phyloP scores from a whole-genome alignment of 2,329 filamentous ascomycete species.

The Fusarium gaditjirri region DNA sequence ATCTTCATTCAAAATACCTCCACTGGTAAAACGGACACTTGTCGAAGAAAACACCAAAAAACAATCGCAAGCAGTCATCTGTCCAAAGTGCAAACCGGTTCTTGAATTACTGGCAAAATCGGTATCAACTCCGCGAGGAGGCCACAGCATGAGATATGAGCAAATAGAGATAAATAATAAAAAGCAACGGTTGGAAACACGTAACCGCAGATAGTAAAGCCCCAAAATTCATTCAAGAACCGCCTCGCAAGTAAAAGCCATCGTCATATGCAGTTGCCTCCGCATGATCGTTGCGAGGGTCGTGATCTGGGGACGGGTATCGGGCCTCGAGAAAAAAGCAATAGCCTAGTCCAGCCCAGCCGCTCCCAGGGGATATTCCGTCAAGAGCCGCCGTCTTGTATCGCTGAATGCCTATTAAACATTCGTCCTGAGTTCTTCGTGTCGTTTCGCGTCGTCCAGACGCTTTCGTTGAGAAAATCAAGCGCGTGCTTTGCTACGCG shows the following conservation, averaged over 20 bases:
- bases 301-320: constrained; percentile 21
- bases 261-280: constrained; percentile 43
- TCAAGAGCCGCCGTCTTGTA: constrained; percentile 42
- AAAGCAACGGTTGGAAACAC: constrained; percentile 31
- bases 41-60: neutral
- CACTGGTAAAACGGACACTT: neutral
- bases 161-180: constrained; percentile 37
- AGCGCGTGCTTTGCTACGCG: constrained; percentile 14
- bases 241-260: constrained; percentile 43
- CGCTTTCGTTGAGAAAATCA: constrained; percentile 38
- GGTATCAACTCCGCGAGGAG: constrained; percentile 45
- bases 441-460: constrained; percentile 41
- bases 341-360: constrained; percentile 24
- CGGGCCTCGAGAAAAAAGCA: constrained; percentile 15
- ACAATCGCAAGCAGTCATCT: constrained; percentile 6
- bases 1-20: neutral
- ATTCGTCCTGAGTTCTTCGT: constrained; percentile 40
- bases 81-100: constrained; percentile 35
- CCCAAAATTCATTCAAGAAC: constrained; percentile 46
- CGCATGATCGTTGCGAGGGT: constrained; percentile 20
- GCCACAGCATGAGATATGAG: constrained; percentile 36
- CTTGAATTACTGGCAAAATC: constrained; percentile 46
- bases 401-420: constrained; percentile 39
- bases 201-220: constrained; percentile 38
- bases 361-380: constrained; percentile 37